Conservation (phyloP, 2,329 filamentous ascomycete species). For the Claviceps citrina region DNA sequence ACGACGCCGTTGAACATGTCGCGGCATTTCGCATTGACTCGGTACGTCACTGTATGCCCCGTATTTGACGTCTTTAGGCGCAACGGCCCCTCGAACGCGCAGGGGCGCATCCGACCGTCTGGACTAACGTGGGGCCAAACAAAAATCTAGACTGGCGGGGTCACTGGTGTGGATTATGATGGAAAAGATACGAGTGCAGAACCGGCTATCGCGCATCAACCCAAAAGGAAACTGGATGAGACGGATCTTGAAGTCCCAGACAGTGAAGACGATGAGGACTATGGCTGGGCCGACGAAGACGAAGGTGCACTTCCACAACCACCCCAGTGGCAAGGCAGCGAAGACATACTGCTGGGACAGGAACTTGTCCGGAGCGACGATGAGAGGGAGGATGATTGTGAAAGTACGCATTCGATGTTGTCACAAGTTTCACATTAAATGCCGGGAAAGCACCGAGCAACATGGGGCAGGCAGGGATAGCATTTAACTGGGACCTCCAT, state of each 20-base stretch:
- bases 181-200: constrained; percentile 17
- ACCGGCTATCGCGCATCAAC: constrained; percentile 23
- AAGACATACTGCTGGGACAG: constrained; percentile 42
- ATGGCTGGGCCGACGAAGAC: constrained; percentile 55
- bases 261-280: constrained; percentile 53
- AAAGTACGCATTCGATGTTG: constrained; percentile 2
- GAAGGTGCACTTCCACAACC: constrained; percentile 44
- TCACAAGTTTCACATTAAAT: constrained; percentile 7
- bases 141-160: constrained; percentile 25
- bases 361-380: constrained; percentile 27
- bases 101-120: background rate
- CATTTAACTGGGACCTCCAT: constrained; percentile 5
- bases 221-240: constrained; percentile 49
- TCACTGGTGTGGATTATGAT: constrained; percentile 27
- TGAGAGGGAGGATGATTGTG: constrained; percentile 9
- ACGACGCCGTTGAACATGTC: constrained; percentile 25
- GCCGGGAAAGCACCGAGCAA: constrained; percentile 16
- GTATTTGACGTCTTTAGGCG: background rate
- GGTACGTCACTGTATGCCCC: constrained; percentile 20
- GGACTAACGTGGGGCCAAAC: background rate
- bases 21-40: constrained; percentile 34
- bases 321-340: constrained; percentile 54
- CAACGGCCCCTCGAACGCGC: background rate
- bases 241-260: constrained; percentile 45
- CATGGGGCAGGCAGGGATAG: constrained; percentile 8